Percentiles rank a stretch among this genome's conserved stretches.
These are phyloP conservation scores for Alternaria conjuncta DNA, from an alignment of 2,329 filamentous ascomycete species.

Conservation along the genomic window DNA sequence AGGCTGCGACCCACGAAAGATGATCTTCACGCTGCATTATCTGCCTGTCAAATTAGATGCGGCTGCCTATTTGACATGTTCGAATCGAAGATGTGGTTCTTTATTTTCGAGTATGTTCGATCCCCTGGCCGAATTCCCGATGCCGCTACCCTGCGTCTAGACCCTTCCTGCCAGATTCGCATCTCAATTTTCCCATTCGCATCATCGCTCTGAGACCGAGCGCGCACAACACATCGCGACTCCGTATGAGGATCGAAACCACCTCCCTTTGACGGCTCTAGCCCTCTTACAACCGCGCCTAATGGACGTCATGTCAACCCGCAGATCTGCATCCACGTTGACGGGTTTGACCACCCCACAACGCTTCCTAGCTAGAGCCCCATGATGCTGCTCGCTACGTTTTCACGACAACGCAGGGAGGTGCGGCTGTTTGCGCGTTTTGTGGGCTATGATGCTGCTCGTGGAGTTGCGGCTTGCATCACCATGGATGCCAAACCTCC, in stretches of 20 bases:
- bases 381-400: background rate
- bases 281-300: conserved; percentile 2
- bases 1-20: background rate
- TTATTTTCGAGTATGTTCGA: background rate
- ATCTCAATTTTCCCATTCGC: background rate
- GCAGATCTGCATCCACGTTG: conserved; percentile 18
- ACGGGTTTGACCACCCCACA: conserved; percentile 7
- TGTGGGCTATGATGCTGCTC: conserved; percentile 7
- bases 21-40: conserved; percentile 1
- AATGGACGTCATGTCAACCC: conserved; percentile 17
- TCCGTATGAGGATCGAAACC: background rate
- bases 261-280: conserved; percentile 2
- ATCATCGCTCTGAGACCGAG: background rate
- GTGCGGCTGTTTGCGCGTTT: background rate
- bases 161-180: background rate
- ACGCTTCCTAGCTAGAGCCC: background rate
- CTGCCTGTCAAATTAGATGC: background rate
- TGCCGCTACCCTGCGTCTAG: conserved; percentile 11
- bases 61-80: background rate
- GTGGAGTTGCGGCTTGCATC: background rate
- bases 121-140: conserved; percentile 5
- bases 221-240: background rate
- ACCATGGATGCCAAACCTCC: conserved; percentile 1
- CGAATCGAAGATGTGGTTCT: background rate
- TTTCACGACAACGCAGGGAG: background rate